These are phyloP conservation scores for Lecanicillium sp. DNA, from an alignment of 2,329 filamentous ascomycete species.

Conservation along the genomic window DNA sequence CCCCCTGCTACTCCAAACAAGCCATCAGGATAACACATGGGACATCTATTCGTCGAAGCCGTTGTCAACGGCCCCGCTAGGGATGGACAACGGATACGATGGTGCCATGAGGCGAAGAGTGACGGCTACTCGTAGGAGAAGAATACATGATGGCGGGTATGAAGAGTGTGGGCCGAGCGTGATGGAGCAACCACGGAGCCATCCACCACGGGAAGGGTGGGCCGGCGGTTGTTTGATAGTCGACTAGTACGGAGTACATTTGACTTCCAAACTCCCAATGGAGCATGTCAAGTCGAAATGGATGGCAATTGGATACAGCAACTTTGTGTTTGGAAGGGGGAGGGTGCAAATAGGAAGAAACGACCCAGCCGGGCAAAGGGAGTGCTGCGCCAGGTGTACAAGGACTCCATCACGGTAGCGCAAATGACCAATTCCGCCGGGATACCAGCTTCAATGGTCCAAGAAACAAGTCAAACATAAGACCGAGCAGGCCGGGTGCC, in stretches of 20 bases:
- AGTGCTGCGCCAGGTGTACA: too few relatives aligned
- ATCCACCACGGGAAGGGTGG: conserved; percentile 9
- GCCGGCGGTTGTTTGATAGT: conserved; percentile 10
- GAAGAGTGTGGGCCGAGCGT: conserved; percentile 24
- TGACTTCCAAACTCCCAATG: not conserved
- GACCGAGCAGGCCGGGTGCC: too few relatives aligned
- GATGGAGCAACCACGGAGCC: conserved; percentile 14
- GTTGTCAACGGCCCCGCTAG: conserved; percentile 32
- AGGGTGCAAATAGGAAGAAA: conserved; percentile 16
- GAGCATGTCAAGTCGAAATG: too few relatives aligned
- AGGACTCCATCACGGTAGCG: too few relatives aligned
- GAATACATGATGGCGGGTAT: conserved; percentile 26
- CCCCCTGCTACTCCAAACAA: conserved; percentile 25
- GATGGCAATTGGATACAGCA: too few relatives aligned
- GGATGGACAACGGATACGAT: conserved; percentile 22
- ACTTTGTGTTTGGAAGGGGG: conserved; percentile 4
- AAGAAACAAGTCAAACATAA: not conserved
- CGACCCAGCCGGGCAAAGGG: not conserved
- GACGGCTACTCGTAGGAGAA: conserved; percentile 9
- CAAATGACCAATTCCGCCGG: too few relatives aligned
- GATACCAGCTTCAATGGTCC: too few relatives aligned
- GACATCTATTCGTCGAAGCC: conserved; percentile 34
- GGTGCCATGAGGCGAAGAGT: conserved; percentile 18
- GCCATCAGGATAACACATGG: conserved; percentile 32
- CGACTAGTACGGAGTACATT: conserved; percentile 2